Conservation (phyloP, 441 rosid species). For the Erodium trifolium region DNA sequence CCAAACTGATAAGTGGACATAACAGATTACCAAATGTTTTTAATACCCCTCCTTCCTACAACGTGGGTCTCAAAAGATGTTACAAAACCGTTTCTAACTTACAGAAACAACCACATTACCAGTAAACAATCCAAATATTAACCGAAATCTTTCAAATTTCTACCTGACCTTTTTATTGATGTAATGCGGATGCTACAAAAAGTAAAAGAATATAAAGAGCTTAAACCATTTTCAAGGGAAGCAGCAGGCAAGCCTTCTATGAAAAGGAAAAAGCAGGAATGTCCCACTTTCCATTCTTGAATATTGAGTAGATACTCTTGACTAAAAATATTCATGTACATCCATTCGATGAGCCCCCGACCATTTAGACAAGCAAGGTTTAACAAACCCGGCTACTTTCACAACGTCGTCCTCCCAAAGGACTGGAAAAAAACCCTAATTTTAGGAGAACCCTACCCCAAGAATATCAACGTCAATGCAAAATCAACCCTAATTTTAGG, state of each 20-base stretch:
- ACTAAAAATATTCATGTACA: constrained; percentile 30
- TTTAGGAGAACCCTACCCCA: constrained; percentile 36
- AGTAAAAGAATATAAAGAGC: constrained; percentile 26
- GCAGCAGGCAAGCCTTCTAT: constrained; percentile 33
- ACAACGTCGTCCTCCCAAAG: constrained; percentile 43
- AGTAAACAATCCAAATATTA: too few species aligned
- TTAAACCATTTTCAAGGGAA: constrained; percentile 16
- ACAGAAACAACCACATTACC: too few species aligned
- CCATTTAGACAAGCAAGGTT: constrained; percentile 1
- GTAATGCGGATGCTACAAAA: constrained; percentile 29
- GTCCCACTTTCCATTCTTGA: constrained; percentile 25
- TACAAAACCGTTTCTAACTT: too few species aligned
- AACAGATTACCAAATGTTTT: too few species aligned
- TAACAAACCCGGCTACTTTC: constrained; percentile 29
- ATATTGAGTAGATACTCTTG: background rate
- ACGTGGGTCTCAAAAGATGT: too few species aligned
- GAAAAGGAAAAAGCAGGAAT: constrained; percentile 21
- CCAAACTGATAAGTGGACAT: too few species aligned
- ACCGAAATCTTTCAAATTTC: background rate
- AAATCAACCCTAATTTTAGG: constrained; percentile 29
- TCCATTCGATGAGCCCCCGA: background rate
- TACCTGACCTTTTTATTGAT: background rate
- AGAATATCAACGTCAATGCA: constrained; percentile 38
- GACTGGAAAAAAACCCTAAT: constrained; percentile 28
- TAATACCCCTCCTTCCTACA: too few species aligned